Evolutionary conservation across 2,329 filamentous ascomycete genomes (phyloP).

Genomic region (Coniochaeta sp.): DNA sequence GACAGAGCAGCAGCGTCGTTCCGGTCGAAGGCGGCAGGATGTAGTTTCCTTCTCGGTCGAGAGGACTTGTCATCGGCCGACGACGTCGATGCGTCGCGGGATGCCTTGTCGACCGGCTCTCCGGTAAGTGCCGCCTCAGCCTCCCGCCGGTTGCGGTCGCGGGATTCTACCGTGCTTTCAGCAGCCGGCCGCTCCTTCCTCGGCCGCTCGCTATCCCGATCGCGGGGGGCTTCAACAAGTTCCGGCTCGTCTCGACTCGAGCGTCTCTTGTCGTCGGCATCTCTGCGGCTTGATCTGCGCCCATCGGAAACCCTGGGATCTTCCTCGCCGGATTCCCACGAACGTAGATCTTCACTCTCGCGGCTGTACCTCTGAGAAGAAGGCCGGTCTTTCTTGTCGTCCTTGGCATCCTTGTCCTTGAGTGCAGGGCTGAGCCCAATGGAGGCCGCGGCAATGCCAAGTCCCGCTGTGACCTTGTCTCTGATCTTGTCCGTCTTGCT

Average conservation of each 20-base stretch:
- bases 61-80: neutral
- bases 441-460: constrained; percentile 41
- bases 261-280: neutral
- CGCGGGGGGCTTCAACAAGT: neutral
- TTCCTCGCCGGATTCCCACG: neutral
- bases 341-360: neutral
- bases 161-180: constrained; percentile 8
- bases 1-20: constrained; percentile 43
- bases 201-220: constrained; percentile 6
- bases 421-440: constrained; percentile 32
- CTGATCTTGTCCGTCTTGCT: constrained; percentile 33
- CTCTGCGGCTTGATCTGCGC: neutral
- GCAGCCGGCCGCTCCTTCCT: constrained; percentile 10
- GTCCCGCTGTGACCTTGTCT: constrained; percentile 39
- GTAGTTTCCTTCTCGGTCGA: constrained; percentile 17
- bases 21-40: constrained; percentile 40
- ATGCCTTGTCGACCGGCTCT: constrained; percentile 22
- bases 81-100: constrained; percentile 21
- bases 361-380: constrained; percentile 6
- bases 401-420: constrained; percentile 32
- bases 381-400: constrained; percentile 19
- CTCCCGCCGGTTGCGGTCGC: constrained; percentile 23
- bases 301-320: neutral
- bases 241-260: neutral
- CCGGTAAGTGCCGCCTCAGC: constrained; percentile 28